These are phyloP conservation scores for Clarkia xantiana DNA, from an alignment of 345 rosid species.

Conservation along the genomic window DNA sequence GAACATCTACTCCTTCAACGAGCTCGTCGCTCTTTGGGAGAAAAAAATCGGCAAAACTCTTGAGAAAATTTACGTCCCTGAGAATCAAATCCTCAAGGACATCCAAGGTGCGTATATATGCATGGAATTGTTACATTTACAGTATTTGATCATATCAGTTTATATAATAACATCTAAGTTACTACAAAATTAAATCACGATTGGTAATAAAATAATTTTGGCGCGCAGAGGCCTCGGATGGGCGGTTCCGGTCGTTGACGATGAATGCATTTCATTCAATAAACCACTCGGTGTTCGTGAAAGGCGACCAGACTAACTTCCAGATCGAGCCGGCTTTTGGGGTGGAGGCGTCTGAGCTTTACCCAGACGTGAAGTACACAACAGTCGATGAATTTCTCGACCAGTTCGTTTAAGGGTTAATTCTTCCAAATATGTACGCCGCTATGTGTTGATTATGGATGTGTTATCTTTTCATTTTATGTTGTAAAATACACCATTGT, in stretches of 20 bases:
- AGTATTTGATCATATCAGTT: not conserved
- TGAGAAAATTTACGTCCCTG: constrained; percentile 31
- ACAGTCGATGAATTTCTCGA: not conserved
- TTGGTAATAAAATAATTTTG: too few species aligned
- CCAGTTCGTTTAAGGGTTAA: not conserved
- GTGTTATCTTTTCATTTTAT: too few species aligned
- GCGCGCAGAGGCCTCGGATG: too few species aligned
- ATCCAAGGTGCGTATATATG: constrained; percentile 22
- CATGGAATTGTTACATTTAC: not conserved
- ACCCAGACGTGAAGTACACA: not conserved
- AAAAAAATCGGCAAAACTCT: constrained; percentile 45
- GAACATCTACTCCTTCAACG: constrained; percentile 39
- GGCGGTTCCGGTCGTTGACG: too few species aligned
- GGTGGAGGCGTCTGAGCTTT: not conserved
- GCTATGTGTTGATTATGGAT: too few species aligned
- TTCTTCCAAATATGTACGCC: not conserved
- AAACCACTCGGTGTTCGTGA: not conserved
- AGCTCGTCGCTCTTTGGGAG: constrained; percentile 55
- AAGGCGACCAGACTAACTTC: not conserved
- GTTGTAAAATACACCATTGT: too few species aligned
- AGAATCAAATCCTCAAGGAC: constrained; percentile 39
- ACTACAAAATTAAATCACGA: too few species aligned
- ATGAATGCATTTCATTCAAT: too few species aligned
- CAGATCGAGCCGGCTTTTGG: not conserved
- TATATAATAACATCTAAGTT: too few species aligned